Evolutionary conservation across 306 rosid species (phyloP), one percentile per base, ranked within the genome.

Genomic region (Quillaja saponaria): DNA sequence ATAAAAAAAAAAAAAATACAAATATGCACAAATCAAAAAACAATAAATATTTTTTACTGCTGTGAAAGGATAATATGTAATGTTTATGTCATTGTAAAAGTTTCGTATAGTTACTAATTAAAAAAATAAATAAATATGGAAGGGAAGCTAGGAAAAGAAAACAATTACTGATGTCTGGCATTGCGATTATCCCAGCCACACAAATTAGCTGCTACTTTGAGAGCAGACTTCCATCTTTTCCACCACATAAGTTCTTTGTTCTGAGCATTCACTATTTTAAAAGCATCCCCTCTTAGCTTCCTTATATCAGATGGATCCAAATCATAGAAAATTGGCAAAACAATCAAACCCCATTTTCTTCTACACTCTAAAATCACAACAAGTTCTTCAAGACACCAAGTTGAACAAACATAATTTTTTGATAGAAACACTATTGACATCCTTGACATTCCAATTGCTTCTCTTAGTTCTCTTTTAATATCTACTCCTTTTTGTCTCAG

Each of bases 311-410:
- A 67, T 3, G 72, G 72, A 46, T 67, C 72, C 13, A 67, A 31
- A 7, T 15, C 42, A 15, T 51, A 52, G 60, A 52, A 65, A 11
- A 65, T 56, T 10, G 72, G 72, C 64, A 61, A 45, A 8, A 61
- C 55, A 8, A 61, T 46, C 44, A 46, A 16, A 17, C 55, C 67
- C 67, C 67, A 46, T 19, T 6, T 46, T 11, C n/a, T n/a, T 53
- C 72, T 34, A 14, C 18, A 31, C 55, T 21, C 28, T 19, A 67
- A 20, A 0, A 67, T 67, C 9, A 8, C 18, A 17, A 20, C 58
- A 37, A 67, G 72, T 21, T 67, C 72, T 37, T 56, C 57, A 25
- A 65, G 70, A 46, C 70, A 51, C 70, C 70, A 65, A 6, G 10
- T 46, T 6, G 72, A 45, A 1, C 2, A 47, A 25, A 61, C 46